Evolutionary conservation across 1,284 basidiomycete genomes (phyloP).

Genomic region (Sporisorium exsertum): DNA sequence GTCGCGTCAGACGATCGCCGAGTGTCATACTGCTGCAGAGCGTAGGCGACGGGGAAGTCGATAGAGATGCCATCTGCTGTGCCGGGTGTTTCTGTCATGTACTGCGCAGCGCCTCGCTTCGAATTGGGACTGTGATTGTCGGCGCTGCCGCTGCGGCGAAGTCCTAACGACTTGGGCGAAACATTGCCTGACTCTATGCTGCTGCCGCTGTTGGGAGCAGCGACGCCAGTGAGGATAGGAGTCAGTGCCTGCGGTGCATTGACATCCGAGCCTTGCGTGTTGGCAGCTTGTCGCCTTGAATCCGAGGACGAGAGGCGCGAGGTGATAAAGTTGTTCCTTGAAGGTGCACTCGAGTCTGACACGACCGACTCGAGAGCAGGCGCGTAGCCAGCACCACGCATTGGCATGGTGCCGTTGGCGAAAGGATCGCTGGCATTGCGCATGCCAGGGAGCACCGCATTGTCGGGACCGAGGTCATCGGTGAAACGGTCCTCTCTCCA

Average conservation of each 20-base stretch:
- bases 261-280: neutral
- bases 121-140: conserved; percentile 13
- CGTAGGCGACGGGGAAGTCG: conserved; percentile 25
- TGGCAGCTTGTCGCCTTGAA: conserved; percentile 10
- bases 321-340: conserved; percentile 23
- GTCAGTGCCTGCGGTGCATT: conserved; percentile 7
- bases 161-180: conserved; percentile 17
- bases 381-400: conserved; percentile 1
- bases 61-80: conserved; percentile 20
- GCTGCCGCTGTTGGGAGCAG: conserved; percentile 6
- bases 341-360: conserved; percentile 16
- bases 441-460: conserved; percentile 42
- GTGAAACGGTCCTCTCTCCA: conserved; percentile 57
- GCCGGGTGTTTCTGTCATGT: conserved; percentile 10
- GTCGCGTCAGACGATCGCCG: conserved; percentile 50
- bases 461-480: conserved; percentile 40
- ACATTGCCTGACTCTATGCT: conserved; percentile 18
- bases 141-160: neutral
- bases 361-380: conserved; percentile 18
- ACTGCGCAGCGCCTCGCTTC: conserved; percentile 3
- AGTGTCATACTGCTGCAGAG: conserved; percentile 35
- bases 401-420: conserved; percentile 3
- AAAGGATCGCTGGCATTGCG: conserved; percentile 26
- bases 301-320: conserved; percentile 25
- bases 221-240: conserved; percentile 14